phyloP scores from a whole-genome alignment of 148 eudicot genomes.

The Dysphania ambrosioides region DNA sequence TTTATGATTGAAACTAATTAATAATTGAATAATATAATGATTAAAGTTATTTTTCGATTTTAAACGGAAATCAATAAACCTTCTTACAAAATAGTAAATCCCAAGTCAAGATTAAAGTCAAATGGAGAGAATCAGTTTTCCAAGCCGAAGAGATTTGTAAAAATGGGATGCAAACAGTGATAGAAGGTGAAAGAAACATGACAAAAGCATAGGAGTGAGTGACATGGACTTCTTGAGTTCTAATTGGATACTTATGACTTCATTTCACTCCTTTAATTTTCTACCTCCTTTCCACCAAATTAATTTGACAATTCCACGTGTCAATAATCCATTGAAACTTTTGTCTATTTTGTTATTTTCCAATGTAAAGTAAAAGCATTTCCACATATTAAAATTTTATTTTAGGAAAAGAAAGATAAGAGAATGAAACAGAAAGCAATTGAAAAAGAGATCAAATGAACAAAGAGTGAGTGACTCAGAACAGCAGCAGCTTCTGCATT shows the following conservation, averaged over 20 bases:
- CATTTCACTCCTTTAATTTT: neutral
- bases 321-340: constrained; percentile 8
- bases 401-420: too few relatives aligned
- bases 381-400: neutral
- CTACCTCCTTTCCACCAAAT: too few relatives aligned
- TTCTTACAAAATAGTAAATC: too few relatives aligned
- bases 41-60: too few relatives aligned
- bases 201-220: constrained; percentile 15
- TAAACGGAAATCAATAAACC: too few relatives aligned
- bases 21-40: too few relatives aligned
- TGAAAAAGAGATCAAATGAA: constrained; percentile 5
- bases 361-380: neutral
- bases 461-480: constrained; percentile 27
- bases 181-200: constrained; percentile 12
- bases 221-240: constrained; percentile 11
- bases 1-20: too few relatives aligned
- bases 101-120: too few relatives aligned
- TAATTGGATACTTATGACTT: constrained; percentile 19
- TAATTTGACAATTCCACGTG: constrained; percentile 23
- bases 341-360: neutral
- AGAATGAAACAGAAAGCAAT: neutral
- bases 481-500: constrained; percentile 7
- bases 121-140: neutral
- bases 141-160: neutral
- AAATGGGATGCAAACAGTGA: neutral